phyloP scores from a whole-genome alignment of 2,329 filamentous ascomycete genomes.

The Colletotrichum sp. region DNA sequence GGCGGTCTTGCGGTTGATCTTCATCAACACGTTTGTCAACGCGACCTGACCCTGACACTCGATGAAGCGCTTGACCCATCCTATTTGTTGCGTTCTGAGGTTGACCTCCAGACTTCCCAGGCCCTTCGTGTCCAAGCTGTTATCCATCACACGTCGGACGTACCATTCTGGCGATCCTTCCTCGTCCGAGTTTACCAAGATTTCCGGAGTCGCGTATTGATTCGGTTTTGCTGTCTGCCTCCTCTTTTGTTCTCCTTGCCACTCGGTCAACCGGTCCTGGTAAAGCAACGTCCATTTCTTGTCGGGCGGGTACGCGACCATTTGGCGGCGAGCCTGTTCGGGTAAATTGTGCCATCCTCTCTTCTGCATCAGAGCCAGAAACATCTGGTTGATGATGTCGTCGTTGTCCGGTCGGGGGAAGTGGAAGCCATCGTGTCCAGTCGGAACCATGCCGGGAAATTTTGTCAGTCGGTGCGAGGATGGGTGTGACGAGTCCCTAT shows the following conservation, averaged over 20 bases:
- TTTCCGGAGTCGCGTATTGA: slow-evolving; percentile 71
- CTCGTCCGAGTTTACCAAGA: slow-evolving; percentile 84
- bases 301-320: slow-evolving; percentile 90
- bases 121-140: slow-evolving; percentile 89
- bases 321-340: slow-evolving; percentile 91
- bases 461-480: slow-evolving; percentile 65
- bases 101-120: slow-evolving; percentile 94
- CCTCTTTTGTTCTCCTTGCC: slow-evolving; percentile 92
- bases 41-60: slow-evolving; percentile 98
- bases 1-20: slow-evolving; percentile 88
- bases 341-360: slow-evolving; percentile 97
- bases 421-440: slow-evolving; percentile 57
- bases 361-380: slow-evolving; percentile 94
- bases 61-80: slow-evolving; percentile 95
- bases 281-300: slow-evolving; percentile 99
- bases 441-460: slow-evolving; percentile 42
- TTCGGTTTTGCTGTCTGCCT: slow-evolving; percentile 72
- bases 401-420: slow-evolving; percentile 81
- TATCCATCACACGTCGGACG: slow-evolving; percentile 95
- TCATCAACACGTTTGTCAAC: slow-evolving; percentile 89
- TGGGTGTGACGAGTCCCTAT: slow-evolving; percentile 38
- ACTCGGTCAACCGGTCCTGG: slow-evolving; percentile 91
- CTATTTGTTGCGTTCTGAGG: slow-evolving; percentile 93
- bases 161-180: slow-evolving; percentile 99
- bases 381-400: slow-evolving; percentile 86